These are phyloP conservation scores for Macrolepiota fuliginosa DNA, from an alignment of 768 basidiomycete genomes.

Conservation along the genomic window DNA sequence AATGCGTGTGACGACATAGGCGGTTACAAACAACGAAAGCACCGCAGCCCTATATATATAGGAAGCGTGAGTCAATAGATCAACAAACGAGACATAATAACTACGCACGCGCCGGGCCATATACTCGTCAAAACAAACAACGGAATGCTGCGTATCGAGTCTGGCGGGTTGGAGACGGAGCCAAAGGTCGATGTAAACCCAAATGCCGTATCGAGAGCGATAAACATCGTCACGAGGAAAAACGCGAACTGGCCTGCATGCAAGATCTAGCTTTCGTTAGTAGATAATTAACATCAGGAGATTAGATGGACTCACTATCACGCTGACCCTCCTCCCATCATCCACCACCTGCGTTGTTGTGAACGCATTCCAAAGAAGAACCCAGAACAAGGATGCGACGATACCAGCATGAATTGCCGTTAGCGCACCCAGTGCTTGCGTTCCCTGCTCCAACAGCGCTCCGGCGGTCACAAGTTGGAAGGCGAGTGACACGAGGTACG, in stretches of 20 bases:
- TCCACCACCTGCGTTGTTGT: constrained; percentile 79
- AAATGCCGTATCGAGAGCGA: constrained; percentile 74
- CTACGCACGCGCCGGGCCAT: constrained; percentile 72
- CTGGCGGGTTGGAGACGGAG: constrained; percentile 46
- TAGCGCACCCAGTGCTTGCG: constrained; percentile 60
- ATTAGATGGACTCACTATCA: constrained; percentile 41
- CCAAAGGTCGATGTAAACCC: constrained; percentile 55
- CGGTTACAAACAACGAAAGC: constrained; percentile 63
- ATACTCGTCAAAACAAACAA: constrained; percentile 71
- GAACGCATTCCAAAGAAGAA: constrained; percentile 59
- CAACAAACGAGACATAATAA: background rate
- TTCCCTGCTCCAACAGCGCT: constrained; percentile 66
- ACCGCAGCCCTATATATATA: constrained; percentile 49
- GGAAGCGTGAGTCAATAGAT: background rate
- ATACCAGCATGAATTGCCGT: constrained; percentile 70
- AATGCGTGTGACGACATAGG: constrained; percentile 63
- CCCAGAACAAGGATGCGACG: constrained; percentile 72
- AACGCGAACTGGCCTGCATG: constrained; percentile 46
- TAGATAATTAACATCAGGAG: background rate
- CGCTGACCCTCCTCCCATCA: constrained; percentile 64
- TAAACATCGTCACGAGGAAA: constrained; percentile 70
- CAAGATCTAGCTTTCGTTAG: constrained; percentile 43
- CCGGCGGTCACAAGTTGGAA: constrained; percentile 74
- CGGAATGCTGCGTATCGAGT: constrained; percentile 55
- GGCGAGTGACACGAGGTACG: constrained; percentile 61